Percentiles rank a stretch among this genome's conserved stretches.
Conservation (phyloP, 2,329 filamentous ascomycete genomes). For the Stachybotrys elegans region DNA sequence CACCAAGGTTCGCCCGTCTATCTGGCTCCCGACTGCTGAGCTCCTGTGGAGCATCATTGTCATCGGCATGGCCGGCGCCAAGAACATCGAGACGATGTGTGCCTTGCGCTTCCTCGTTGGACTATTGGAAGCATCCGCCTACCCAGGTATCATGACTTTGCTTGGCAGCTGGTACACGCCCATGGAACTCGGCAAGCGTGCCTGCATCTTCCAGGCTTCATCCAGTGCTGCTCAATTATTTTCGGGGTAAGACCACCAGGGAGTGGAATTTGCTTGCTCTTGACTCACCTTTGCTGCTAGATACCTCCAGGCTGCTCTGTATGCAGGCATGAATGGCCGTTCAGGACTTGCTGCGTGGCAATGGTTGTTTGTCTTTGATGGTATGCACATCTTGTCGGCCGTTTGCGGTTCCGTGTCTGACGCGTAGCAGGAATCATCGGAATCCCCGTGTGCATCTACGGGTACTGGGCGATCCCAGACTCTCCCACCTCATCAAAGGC, state of each 20-base stretch:
- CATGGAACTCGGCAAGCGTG: conserved; percentile 32
- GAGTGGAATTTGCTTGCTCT: too few species aligned
- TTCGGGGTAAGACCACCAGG: conserved; percentile 24
- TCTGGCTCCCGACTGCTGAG: conserved; percentile 32
- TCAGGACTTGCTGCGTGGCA: conserved; percentile 35
- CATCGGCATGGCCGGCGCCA: conserved; percentile 29
- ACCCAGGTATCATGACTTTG: conserved; percentile 28
- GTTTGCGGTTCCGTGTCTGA: too few species aligned
- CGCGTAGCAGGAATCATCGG: conserved; percentile 24
- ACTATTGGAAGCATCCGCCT: conserved; percentile 26
- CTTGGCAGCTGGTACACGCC: conserved; percentile 37
- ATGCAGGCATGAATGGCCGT: conserved; percentile 30
- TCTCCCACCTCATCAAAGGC: conserved; percentile 15
- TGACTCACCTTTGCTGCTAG: too few species aligned
- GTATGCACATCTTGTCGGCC: too few species aligned
- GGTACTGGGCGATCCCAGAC: conserved; percentile 28
- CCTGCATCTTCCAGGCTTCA: conserved; percentile 34
- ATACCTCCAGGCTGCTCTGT: conserved; percentile 36
- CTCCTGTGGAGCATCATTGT: conserved; percentile 20
- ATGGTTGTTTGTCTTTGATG: conserved; percentile 41
- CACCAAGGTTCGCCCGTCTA: conserved; percentile 28
- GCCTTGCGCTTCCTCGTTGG: conserved; percentile 36
- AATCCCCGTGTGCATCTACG: conserved; percentile 24
- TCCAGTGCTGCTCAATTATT: conserved; percentile 34
- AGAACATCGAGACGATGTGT: conserved; percentile 27